Percentiles rank a stretch among this genome's conserved stretches.
Conservation (phyloP, 306 rosid species). For the Abrus precatorius region DNA sequence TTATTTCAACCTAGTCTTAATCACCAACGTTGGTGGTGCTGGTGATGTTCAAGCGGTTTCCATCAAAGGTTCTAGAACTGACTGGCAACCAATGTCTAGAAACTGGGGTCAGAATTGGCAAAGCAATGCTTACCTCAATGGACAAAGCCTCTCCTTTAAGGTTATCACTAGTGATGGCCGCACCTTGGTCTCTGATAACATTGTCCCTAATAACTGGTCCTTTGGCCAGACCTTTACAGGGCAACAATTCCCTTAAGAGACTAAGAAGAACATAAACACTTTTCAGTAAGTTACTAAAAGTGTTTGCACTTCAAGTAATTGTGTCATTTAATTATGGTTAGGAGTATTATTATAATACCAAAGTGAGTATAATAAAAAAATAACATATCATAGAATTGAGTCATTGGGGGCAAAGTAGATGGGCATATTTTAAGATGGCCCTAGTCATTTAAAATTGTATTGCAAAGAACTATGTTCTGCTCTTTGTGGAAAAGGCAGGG, state of each 20-base stretch:
- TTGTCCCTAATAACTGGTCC: conserved; percentile 67
- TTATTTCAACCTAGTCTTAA: conserved; percentile 72
- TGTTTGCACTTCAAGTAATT: conserved; percentile 1
- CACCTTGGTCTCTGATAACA: conserved; percentile 55
- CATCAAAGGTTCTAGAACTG: conserved; percentile 71
- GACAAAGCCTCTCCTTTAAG: conserved; percentile 74
- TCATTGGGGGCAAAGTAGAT: conserved; percentile 32
- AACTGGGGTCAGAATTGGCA: conserved; percentile 95
- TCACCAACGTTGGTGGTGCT: conserved; percentile 81
- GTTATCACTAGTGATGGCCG: conserved; percentile 67
- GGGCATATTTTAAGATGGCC: conserved; percentile 54
- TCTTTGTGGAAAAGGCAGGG: conserved; percentile 49
- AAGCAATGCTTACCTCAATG: conserved; percentile 65
- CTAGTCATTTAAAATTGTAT: conserved; percentile 38
- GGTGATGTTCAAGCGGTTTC: conserved; percentile 75
- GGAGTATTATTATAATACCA: neutral
- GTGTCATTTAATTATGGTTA: conserved; percentile 14
- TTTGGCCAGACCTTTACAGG: conserved; percentile 77
- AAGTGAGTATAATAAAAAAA: neutral
- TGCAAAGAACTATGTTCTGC: conserved; percentile 45
- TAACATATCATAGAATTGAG: neutral
- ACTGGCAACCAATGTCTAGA: conserved; percentile 74
- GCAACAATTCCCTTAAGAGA: conserved; percentile 55
- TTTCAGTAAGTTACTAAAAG: neutral
- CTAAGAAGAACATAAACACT: neutral